Conservation (phyloP, 768 basidiomycete genomes). For the Hericium alpestre region DNA sequence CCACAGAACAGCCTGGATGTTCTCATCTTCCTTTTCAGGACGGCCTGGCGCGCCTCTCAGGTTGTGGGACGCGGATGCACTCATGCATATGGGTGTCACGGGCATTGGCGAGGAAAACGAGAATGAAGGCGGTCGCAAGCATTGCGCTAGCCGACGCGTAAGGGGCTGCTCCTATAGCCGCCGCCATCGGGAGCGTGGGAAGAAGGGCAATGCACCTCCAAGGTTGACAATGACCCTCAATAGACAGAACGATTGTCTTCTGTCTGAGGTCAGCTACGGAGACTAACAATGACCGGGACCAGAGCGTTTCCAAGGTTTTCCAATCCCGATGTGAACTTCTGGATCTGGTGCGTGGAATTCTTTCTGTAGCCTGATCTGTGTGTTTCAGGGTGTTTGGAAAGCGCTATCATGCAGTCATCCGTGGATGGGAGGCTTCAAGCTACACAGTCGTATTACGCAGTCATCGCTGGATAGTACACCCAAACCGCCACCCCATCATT, state of each 20-base stretch:
- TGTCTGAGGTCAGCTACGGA: no score
- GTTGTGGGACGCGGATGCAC: conserved; percentile 19
- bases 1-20: conserved; percentile 53
- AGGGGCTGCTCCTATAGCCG: no score
- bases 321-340: conserved; percentile 96
- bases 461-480: no score
- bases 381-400: conserved; percentile 80
- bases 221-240: no score
- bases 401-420: conserved; percentile 83
- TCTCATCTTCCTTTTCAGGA: conserved; percentile 75
- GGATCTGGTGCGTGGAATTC: conserved; percentile 66
- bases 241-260: no score
- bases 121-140: conserved; percentile 1
- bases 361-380: neutral
- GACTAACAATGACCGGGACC: no score
- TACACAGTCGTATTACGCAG: conserved; percentile 22
- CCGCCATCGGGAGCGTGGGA: conserved; percentile 45
- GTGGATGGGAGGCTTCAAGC: conserved; percentile 87
- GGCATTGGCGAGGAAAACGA: conserved; percentile 11
- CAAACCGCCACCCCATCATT: no score
- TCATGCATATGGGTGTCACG: conserved; percentile 23
- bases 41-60: conserved; percentile 29
- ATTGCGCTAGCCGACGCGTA: conserved; percentile 30
- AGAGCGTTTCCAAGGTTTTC: conserved; percentile 94
- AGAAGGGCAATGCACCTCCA: conserved; percentile 37